A percentile compares a stretch with the other conserved stretches of the same genome.
These are phyloP conservation scores for Rhodotorula sp. DNA, from an alignment of 1,284 basidiomycete species.

Conservation along the genomic window DNA sequence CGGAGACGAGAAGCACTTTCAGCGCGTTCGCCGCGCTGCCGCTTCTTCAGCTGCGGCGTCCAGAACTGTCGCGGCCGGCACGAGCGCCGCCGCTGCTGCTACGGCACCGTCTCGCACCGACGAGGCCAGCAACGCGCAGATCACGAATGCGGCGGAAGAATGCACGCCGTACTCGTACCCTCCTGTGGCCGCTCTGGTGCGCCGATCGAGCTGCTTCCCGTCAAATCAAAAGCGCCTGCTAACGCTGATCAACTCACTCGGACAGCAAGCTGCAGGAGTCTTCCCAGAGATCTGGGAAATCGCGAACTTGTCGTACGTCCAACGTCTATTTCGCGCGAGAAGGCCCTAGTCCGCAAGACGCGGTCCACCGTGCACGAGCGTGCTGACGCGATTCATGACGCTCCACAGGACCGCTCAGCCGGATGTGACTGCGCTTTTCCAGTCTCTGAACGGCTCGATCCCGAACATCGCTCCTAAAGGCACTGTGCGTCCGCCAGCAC, in stretches of 20 bases:
- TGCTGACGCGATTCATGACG: background rate
- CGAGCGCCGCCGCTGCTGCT: background rate
- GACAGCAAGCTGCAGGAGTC: slow-evolving; percentile 13
- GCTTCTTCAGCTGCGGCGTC: background rate
- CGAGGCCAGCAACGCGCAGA: slow-evolving; percentile 19
- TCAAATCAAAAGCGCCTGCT: too few relatives aligned
- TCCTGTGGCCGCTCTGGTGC: slow-evolving; percentile 20
- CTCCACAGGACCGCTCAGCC: slow-evolving; percentile 13
- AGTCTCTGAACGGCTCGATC: slow-evolving; percentile 39
- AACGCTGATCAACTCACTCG: background rate
- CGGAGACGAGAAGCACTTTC: slow-evolving; percentile 16
- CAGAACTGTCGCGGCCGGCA: too few relatives aligned
- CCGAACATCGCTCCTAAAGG: slow-evolving; percentile 41
- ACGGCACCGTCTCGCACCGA: slow-evolving; percentile 18
- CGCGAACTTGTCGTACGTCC: slow-evolving; percentile 24
- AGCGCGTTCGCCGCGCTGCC: slow-evolving; percentile 5
- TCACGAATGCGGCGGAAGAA: slow-evolving; percentile 27
- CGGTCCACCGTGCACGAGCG: background rate
- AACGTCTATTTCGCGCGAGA: background rate
- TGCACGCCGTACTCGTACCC: slow-evolving; percentile 21
- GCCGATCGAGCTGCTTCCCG: background rate
- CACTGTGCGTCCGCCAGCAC: slow-evolving; percentile 16
- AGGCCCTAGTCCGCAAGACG: background rate
- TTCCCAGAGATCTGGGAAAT: slow-evolving; percentile 36
- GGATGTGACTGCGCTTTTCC: slow-evolving; percentile 31